Evolutionary conservation across 108 stramenopile species (phyloP).

Genomic region (Nitzschia sp.): DNA sequence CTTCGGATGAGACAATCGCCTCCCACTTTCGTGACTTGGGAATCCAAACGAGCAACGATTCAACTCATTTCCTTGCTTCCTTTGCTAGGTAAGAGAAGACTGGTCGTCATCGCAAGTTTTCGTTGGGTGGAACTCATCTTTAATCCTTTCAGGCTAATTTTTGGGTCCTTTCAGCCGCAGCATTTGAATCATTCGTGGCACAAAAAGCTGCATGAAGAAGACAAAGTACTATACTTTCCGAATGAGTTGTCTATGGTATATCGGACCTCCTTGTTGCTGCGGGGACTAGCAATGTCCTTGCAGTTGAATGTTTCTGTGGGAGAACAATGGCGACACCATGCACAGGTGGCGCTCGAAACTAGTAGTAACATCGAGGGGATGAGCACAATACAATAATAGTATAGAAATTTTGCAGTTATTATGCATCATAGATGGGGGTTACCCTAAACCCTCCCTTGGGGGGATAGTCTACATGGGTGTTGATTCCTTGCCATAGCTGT

Average conservation of each 20-base stretch:
- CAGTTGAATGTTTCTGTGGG: slow-evolving; percentile 72
- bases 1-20: slow-evolving; percentile 63
- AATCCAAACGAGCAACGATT: slow-evolving; percentile 69
- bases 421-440: too few relatives aligned
- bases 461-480: background rate
- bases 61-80: slow-evolving; percentile 64
- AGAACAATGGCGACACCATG: slow-evolving; percentile 66
- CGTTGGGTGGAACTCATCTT: too few relatives aligned
- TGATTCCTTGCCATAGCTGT: slow-evolving; percentile 6
- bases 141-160: too few relatives aligned
- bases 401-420: too few relatives aligned
- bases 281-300: slow-evolving; percentile 73
- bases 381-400: background rate
- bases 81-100: too few relatives aligned
- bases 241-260: slow-evolving; percentile 78
- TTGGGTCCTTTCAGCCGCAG: slow-evolving; percentile 60
- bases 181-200: slow-evolving; percentile 71
- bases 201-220: slow-evolving; percentile 55
- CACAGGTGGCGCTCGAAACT: slow-evolving; percentile 20
- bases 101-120: too few relatives aligned
- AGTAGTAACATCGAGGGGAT: background rate
- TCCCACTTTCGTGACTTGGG: slow-evolving; percentile 61
- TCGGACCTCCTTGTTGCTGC: slow-evolving; percentile 60
- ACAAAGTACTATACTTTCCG: slow-evolving; percentile 72
- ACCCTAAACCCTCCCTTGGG: too few relatives aligned